Conservation (phyloP, 192 early-diverging fungal species). For the Backusella parvicylindrica region DNA sequence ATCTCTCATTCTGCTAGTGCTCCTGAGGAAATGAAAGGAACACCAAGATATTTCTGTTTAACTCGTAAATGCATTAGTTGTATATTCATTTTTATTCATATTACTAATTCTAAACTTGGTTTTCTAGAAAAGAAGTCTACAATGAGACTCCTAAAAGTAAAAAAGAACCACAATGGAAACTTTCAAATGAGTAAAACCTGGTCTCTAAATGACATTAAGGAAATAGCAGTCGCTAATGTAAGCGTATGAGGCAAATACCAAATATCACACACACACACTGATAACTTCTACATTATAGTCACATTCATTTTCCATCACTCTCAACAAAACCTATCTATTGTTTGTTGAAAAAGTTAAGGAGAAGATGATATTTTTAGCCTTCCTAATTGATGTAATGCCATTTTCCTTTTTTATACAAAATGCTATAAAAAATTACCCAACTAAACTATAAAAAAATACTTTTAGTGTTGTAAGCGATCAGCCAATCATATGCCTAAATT, state of each 20-base stretch:
- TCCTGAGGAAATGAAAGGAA: slow-evolving; percentile 40
- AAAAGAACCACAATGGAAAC: slow-evolving; percentile 39
- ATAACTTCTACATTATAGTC: slow-evolving; percentile 28
- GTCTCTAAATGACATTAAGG: slow-evolving; percentile 50
- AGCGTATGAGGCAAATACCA: neutral
- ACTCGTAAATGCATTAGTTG: slow-evolving; percentile 35
- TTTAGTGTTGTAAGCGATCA: slow-evolving; percentile 40
- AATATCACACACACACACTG: neutral
- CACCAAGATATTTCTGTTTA: slow-evolving; percentile 50
- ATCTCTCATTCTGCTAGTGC: slow-evolving; percentile 23
- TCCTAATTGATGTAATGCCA: slow-evolving; percentile 27
- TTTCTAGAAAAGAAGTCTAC: slow-evolving; percentile 37
- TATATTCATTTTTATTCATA: neutral
- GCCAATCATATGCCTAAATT: slow-evolving; percentile 43
- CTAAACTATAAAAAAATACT: neutral
- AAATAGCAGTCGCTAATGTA: slow-evolving; percentile 52
- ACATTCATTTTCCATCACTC: slow-evolving; percentile 45
- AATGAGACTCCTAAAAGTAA: slow-evolving; percentile 49
- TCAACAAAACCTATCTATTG: slow-evolving; percentile 51
- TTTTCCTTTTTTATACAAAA: neutral
- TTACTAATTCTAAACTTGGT: neutral
- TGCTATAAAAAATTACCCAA: neutral
- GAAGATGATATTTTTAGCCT: slow-evolving; percentile 47
- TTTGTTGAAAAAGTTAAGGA: slow-evolving; percentile 41
- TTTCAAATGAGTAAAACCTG: slow-evolving; percentile 54